Base-by-base conservation (phyloP, 129 eudicot species). In the Chrysanthemum seticuspe region DNA sequence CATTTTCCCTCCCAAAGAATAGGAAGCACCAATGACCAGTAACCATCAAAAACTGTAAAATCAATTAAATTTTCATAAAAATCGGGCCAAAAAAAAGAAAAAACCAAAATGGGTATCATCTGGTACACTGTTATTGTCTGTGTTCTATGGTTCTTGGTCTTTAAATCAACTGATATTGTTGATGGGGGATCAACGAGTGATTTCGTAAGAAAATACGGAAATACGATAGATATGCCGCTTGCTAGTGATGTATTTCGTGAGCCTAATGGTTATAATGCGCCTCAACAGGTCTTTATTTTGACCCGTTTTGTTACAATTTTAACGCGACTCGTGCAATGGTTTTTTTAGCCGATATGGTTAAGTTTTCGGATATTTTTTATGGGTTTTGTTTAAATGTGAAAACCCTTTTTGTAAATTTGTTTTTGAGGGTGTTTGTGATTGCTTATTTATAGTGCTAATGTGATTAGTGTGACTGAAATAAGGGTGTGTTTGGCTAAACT, bases 221-320 rank as follows among this genome's bases (percentile, higher is more conserved):
- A 70, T 53, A 78, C 85, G 7, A 73, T 72, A 6, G 94, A 92
- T 83, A 92, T 92, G 94, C 89, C 96, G 21, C 83, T 85, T 23
- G 88, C 85, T 29, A 87, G 89, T 65, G 97, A 89, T 75, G 97
- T 92, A 5, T 92, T 89, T 63, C 51, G 21, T 52, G 86, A 69
- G 12, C 97, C 97, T 75, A 82, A 83, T 21, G 96, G 98, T 68
- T 89, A 81, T 74, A 92, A 92, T 76, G 96, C 96, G 45, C 96
- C 96, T 77, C 98, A 92, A 76, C 97, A 92, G 97, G 96, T 92
- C 1, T 48, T 27, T 88, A 83, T 40, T 56, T 65, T 29, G 14
- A 10, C 29, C 47, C 8, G 6, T 58, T 61, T 44, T 11, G 52
- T 62, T 31, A 66, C 50, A 12, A 48, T 8, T 9, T 52, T 19